Conservation (phyloP, 192 early-diverging fungal genomes). For the Backusella macrospora region DNA sequence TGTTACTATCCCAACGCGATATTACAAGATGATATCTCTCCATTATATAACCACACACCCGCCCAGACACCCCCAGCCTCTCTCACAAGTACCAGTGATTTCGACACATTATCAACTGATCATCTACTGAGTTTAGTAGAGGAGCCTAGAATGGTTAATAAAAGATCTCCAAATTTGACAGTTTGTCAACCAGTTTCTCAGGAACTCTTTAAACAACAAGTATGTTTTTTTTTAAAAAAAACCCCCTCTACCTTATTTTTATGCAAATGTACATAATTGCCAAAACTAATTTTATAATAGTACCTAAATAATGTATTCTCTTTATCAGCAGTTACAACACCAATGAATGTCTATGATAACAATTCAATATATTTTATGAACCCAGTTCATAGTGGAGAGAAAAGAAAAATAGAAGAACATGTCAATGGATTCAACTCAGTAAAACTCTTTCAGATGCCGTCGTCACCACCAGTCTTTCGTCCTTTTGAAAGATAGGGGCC, state of each 20-base stretch:
- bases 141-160: background rate
- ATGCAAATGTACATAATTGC: background rate
- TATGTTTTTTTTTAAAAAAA: background rate
- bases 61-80: background rate
- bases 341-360: background rate
- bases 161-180: constrained; percentile 2
- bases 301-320: background rate
- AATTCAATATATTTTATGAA: constrained; percentile 3
- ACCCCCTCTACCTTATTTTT: background rate
- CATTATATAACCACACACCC: background rate
- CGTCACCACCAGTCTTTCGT: background rate
- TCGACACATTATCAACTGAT: background rate
- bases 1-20: background rate
- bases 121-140: background rate
- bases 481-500: background rate
- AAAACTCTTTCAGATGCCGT: constrained; percentile 4
- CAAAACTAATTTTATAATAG: background rate
- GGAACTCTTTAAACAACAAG: background rate
- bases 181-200: background rate
- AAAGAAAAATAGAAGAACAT: no score
- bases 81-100: background rate
- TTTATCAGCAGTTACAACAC: background rate
- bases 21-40: background rate
- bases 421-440: background rate
- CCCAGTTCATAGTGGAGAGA: constrained; percentile 5